These are phyloP conservation scores for Heteromeles arbutifolia DNA, from an alignment of 306 rosid species.

Conservation along the genomic window DNA sequence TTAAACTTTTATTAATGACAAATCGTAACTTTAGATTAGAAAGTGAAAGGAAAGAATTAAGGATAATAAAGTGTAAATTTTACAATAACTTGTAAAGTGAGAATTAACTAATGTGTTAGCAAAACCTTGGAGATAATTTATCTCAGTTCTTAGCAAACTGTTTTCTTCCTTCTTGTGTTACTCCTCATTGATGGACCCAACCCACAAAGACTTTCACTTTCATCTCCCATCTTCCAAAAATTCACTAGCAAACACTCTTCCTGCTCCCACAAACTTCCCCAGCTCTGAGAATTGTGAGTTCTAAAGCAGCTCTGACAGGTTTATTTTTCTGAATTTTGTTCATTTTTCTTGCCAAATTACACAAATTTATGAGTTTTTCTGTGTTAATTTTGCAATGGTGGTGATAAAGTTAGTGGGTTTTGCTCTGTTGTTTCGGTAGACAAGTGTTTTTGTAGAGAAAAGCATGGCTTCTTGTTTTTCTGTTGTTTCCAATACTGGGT, in stretches of 20 bases:
- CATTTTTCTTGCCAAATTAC: background rate
- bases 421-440: conserved; percentile 16
- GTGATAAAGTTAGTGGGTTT: conserved; percentile 11
- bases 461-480: conserved; percentile 71
- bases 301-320: background rate
- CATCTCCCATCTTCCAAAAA: background rate
- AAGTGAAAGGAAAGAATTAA: too few species aligned
- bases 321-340: background rate
- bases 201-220: background rate
- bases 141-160: background rate
- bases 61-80: too few species aligned
- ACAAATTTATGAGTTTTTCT: background rate
- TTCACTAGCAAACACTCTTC: background rate
- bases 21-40: too few species aligned
- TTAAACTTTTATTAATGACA: too few species aligned
- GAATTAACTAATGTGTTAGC: background rate
- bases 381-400: conserved; percentile 9
- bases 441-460: conserved; percentile 3
- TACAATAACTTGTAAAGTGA: too few species aligned
- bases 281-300: background rate
- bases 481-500: conserved; percentile 46
- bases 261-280: background rate
- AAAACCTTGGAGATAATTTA: background rate
- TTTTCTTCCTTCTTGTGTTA: background rate
- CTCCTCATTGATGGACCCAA: background rate